phyloP scores from a whole-genome alignment of 1,284 basidiomycete species.

The Rhodotorula glutinis region DNA sequence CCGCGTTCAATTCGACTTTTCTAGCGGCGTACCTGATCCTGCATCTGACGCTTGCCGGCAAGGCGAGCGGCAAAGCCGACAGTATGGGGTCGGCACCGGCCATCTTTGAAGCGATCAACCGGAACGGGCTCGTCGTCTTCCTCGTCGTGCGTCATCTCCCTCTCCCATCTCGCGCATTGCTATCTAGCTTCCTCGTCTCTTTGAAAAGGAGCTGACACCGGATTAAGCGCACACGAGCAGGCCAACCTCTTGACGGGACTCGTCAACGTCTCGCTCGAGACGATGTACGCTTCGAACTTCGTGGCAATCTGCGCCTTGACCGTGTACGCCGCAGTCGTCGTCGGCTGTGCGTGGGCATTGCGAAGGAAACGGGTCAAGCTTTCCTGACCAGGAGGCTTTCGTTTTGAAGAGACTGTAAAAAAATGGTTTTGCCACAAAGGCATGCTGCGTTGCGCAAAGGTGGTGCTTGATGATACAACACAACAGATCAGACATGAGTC shows the following conservation, averaged over 20 bases:
- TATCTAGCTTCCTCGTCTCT: too few relatives aligned
- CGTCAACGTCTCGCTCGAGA: slow-evolving; percentile 74
- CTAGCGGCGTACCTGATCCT: slow-evolving; percentile 75
- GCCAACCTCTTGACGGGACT: slow-evolving; percentile 84
- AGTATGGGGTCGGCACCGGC: slow-evolving; percentile 52
- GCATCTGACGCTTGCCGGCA: slow-evolving; percentile 54
- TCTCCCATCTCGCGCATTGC: too few relatives aligned
- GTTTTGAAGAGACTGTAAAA: neutral
- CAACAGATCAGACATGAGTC: neutral
- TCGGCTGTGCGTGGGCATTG: slow-evolving; percentile 60
- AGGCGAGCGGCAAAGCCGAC: slow-evolving; percentile 30
- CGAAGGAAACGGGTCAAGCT: slow-evolving; percentile 42
- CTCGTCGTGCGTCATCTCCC: slow-evolving; percentile 58
- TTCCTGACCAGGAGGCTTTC: slow-evolving; percentile 2
- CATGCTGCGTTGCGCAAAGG: neutral
- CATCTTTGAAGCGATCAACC: slow-evolving; percentile 76
- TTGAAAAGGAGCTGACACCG: neutral
- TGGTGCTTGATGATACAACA: neutral
- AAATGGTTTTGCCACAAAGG: too few relatives aligned
- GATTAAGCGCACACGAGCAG: slow-evolving; percentile 51
- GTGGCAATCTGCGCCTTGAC: slow-evolving; percentile 64
- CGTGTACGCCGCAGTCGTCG: slow-evolving; percentile 62
- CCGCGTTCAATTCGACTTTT: slow-evolving; percentile 84
- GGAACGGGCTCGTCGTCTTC: slow-evolving; percentile 75
- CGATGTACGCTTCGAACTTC: slow-evolving; percentile 69